A percentile compares a stretch with the other conserved stretches of the same genome.
Conservation (phyloP, 2,329 filamentous ascomycete species). For the Alternaria ethzedia region DNA sequence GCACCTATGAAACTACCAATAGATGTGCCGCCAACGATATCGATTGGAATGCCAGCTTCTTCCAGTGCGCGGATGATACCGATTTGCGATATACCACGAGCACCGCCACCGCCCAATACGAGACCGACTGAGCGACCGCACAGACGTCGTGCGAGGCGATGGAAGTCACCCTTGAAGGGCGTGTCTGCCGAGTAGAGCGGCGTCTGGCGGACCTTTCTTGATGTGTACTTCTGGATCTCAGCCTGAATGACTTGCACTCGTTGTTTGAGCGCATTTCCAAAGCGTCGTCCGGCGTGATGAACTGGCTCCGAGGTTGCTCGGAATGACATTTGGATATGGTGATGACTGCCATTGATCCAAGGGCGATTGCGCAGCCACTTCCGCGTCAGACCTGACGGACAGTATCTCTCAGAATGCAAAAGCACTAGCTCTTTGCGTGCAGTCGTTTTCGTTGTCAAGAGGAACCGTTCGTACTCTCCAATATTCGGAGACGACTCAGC, state of each 20-base stretch:
- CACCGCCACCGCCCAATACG: conserved; percentile 92
- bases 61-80: conserved; percentile 94
- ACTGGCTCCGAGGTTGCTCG: conserved; percentile 76
- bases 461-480: conserved; percentile 94
- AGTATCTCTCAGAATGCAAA: conserved; percentile 87
- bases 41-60: conserved; percentile 94
- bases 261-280: conserved; percentile 87
- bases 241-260: conserved; percentile 93
- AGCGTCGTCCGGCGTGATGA: conserved; percentile 75
- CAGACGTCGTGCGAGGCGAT: conserved; percentile 84
- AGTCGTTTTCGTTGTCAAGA: conserved; percentile 96
- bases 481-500: conserved; percentile 89
- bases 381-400: conserved; percentile 80
- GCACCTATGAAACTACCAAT: conserved; percentile 96
- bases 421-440: conserved; percentile 91
- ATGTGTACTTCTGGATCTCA: conserved; percentile 98
- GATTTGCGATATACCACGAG: conserved; percentile 88
- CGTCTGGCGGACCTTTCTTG: conserved; percentile 84
- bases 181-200: conserved; percentile 90
- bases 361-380: conserved; percentile 87
- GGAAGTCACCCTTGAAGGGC: conserved; percentile 95
- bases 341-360: conserved; percentile 98
- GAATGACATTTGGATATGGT: conserved; percentile 96
- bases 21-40: conserved; percentile 93
- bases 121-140: conserved; percentile 95